These are phyloP conservation scores for Zalerion maritima DNA, from an alignment of 495 filamentous ascomycete species.

Conservation along the genomic window DNA sequence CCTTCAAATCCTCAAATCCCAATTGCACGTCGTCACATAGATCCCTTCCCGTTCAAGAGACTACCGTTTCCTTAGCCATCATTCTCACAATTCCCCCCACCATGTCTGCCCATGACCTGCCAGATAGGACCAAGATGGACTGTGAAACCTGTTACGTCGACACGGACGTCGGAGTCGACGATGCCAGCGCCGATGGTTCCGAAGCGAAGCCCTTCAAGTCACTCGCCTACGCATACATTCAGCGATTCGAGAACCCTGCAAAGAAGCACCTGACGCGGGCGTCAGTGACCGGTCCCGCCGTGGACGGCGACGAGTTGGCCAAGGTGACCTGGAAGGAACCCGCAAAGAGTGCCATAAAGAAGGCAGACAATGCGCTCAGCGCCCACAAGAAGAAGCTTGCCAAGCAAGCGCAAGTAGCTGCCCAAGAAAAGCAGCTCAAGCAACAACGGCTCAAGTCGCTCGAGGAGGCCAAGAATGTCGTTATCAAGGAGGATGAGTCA, in stretches of 20 bases:
- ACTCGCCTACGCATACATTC: conserved; percentile 59
- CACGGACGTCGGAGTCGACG: conserved; percentile 60
- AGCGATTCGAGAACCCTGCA: conserved; percentile 45
- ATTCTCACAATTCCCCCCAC: conserved; percentile 7
- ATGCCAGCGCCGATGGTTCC: conserved; percentile 46
- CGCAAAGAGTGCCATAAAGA: conserved; percentile 72
- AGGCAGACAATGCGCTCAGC: conserved; percentile 57
- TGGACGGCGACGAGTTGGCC: conserved; percentile 39
- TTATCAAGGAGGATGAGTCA: conserved; percentile 65
- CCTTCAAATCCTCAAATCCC: too few species aligned
- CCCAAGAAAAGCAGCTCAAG: conserved; percentile 57
- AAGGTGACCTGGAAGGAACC: conserved; percentile 62
- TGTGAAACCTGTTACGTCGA: conserved; percentile 63
- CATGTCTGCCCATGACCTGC: conserved; percentile 27
- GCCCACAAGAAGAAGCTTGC: conserved; percentile 62
- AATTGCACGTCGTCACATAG: too few species aligned
- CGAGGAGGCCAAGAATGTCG: conserved; percentile 78
- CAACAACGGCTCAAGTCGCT: conserved; percentile 47
- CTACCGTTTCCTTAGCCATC: too few species aligned
- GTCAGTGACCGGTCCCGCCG: conserved; percentile 47
- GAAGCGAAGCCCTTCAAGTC: conserved; percentile 67
- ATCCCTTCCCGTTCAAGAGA: too few species aligned
- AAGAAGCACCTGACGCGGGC: conserved; percentile 53
- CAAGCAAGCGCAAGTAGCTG: conserved; percentile 52
- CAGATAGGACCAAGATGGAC: conserved; percentile 29